Base-by-base conservation (phyloP, 305 asterid genomes). In the Fraxinus dipetala region DNA sequence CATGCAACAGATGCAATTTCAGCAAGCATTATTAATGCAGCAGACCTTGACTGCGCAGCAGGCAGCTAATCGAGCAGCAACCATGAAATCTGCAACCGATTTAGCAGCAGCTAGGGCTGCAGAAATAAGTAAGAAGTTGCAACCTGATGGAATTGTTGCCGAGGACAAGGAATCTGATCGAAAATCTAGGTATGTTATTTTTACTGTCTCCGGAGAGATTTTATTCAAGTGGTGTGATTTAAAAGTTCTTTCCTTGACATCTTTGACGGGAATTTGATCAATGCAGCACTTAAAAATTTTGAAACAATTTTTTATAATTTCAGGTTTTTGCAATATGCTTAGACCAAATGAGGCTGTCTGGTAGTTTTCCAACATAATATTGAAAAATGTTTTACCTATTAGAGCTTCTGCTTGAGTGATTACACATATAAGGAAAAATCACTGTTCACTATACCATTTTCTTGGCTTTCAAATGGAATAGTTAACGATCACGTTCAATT, bases 81-180 rank as follows among this genome's bases (percentile, higher is more conserved):
- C 91, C 76, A 93, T 96, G 98, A 96, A 96, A 86, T 86, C 94
- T 87, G 97, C 99, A 28, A 94, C 99, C 45, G 97, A 94, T 69
- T 86, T 96, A 85, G 99, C 99, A n/a, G 99, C 99, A 18, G 91
- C 99, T 76, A 93, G 99, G 85, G 99, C 99, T 91, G 97, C 97
- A 43, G 98, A 94, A 91, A 96, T 96, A 84, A 94, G 93, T 87
- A 93, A 84, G 90, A 94, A 87, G 83, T 79, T 96, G 90, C 93
- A 93, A 88, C 95, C 95, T 72, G 94, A 91, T 85, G 99, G 99
- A 63, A 77, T 92, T 83, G 85, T 88, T 36, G 67, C 83, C 61
- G 97, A 87, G 84, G 93, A 85, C 67, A 87, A 83, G 72, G 94
- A 89, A 84, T 74, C 92, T 35, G 92, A 90, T 77, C 79, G 79